Evolutionary conservation across 1,284 basidiomycete genomes (phyloP).

Genomic region (Trichosporon inkin): DNA sequence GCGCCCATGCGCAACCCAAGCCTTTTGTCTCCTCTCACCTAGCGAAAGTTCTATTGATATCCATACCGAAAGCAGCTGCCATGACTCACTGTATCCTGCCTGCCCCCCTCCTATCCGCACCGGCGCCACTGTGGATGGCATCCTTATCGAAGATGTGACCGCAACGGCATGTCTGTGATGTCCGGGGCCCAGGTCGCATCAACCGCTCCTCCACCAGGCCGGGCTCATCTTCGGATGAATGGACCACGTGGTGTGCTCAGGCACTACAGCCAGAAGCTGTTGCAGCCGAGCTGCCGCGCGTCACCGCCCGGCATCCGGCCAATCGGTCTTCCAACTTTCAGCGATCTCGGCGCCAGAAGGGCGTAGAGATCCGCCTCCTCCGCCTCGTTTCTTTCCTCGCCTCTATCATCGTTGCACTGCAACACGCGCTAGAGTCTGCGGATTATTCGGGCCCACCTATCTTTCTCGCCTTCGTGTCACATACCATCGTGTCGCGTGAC

Average conservation of each 20-base stretch:
- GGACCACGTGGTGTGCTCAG: neutral
- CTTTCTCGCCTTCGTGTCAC: neutral
- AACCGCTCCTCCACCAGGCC: neutral
- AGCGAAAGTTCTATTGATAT: too few relatives aligned
- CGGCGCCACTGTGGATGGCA: too few relatives aligned
- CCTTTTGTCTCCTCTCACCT: neutral
- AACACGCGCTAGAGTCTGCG: neutral
- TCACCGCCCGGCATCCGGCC: neutral
- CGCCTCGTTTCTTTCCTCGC: too few relatives aligned
- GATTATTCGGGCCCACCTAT: too few relatives aligned
- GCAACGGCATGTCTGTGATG: neutral
- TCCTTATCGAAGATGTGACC: neutral
- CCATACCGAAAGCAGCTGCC: too few relatives aligned
- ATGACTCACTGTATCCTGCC: neutral
- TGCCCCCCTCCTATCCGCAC: too few relatives aligned
- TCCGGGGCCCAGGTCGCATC: neutral
- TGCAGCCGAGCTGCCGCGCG: neutral
- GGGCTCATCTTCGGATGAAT: neutral
- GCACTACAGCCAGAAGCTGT: neutral
- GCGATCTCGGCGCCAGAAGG: neutral
- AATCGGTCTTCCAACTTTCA: conserved; percentile 1
- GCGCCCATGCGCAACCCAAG: neutral
- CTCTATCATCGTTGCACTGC: neutral
- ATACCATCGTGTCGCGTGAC: neutral
- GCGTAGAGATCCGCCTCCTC: neutral